Conservation (phyloP, 1,139 yeast species). For the Ogataea hybrid region DNA sequence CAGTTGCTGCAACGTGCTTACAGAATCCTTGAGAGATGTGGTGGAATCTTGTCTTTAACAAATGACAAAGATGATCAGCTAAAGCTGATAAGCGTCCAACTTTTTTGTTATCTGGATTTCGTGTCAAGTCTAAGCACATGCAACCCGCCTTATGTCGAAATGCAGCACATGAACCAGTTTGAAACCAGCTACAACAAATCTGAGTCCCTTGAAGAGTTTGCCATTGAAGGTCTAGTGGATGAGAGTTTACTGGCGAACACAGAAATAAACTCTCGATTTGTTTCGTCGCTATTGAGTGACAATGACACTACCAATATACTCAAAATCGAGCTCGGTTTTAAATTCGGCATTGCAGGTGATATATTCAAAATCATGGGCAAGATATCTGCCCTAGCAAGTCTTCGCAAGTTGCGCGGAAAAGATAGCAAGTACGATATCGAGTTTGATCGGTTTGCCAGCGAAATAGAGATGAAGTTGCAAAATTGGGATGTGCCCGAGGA, state of each 20-base stretch:
- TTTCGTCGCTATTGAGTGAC: constrained; percentile 8
- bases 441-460: constrained; percentile 15
- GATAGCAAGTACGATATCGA: constrained; percentile 12
- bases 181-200: constrained; percentile 3
- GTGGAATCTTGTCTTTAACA: constrained; percentile 12
- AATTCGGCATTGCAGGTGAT: constrained; percentile 22
- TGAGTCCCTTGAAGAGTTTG: constrained; percentile 6
- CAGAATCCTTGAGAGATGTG: constrained; percentile 10
- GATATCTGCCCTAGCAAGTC: constrained; percentile 17
- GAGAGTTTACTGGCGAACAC: constrained; percentile 7
- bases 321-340: constrained; percentile 17
- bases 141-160: constrained; percentile 15
- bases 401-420: constrained; percentile 8
- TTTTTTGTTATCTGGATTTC: constrained; percentile 20
- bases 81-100: constrained; percentile 13
- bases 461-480: constrained; percentile 18
- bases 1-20: constrained; percentile 13
- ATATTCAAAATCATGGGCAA: constrained; percentile 19
- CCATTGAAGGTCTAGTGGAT: neutral
- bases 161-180: constrained; percentile 4
- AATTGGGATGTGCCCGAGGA: constrained; percentile 18
- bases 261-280: constrained; percentile 7
- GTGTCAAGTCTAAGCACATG: constrained; percentile 21
- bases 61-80: constrained; percentile 6
- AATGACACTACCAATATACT: constrained; percentile 8